Evolutionary conservation across 2,329 filamentous ascomycete genomes (phyloP).

Genomic region (Penicillium concentricum): DNA sequence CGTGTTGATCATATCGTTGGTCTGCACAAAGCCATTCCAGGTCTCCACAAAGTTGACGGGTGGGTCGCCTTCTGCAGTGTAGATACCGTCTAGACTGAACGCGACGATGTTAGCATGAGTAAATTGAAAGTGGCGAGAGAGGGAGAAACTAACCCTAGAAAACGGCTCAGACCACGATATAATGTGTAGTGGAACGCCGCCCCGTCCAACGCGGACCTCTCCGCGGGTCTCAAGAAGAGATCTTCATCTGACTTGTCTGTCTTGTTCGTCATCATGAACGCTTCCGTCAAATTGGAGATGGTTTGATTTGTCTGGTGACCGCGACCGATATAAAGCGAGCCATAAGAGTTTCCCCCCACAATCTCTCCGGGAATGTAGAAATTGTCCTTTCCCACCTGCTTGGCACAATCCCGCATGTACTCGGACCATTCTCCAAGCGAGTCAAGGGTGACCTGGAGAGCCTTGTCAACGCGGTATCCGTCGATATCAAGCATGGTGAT

Average conservation of each 20-base stretch:
- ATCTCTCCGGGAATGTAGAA: slow-evolving; percentile 66
- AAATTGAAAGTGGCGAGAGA: not conserved
- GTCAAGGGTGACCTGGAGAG: slow-evolving; percentile 62
- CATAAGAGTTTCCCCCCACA: slow-evolving; percentile 61
- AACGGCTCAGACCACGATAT: slow-evolving; percentile 60
- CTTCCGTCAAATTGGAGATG: slow-evolving; percentile 45
- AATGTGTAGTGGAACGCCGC: slow-evolving; percentile 64
- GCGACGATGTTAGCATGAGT: not conserved
- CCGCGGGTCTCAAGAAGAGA: slow-evolving; percentile 51
- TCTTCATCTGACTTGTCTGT: slow-evolving; percentile 33
- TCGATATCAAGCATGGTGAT: slow-evolving; percentile 62
- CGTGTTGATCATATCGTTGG: slow-evolving; percentile 59
- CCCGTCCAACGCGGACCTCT: slow-evolving; percentile 56
- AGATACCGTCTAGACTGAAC: slow-evolving; percentile 52
- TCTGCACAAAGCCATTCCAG: slow-evolving; percentile 57
- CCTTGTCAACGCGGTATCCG: slow-evolving; percentile 66
- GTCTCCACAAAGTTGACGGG: slow-evolving; percentile 53
- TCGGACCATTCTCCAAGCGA: slow-evolving; percentile 58
- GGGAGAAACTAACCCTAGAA: slow-evolving; percentile 46
- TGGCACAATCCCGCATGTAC: slow-evolving; percentile 55
- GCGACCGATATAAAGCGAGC: slow-evolving; percentile 60
- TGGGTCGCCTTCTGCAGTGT: slow-evolving; percentile 54
- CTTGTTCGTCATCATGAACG: slow-evolving; percentile 50
- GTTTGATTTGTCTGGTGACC: slow-evolving; percentile 57
- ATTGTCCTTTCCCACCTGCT: slow-evolving; percentile 60